Percentiles rank a stretch among this genome's conserved stretches.
Conservation (phyloP, 306 rosid genomes). For the Spatholobus suberectus region DNA sequence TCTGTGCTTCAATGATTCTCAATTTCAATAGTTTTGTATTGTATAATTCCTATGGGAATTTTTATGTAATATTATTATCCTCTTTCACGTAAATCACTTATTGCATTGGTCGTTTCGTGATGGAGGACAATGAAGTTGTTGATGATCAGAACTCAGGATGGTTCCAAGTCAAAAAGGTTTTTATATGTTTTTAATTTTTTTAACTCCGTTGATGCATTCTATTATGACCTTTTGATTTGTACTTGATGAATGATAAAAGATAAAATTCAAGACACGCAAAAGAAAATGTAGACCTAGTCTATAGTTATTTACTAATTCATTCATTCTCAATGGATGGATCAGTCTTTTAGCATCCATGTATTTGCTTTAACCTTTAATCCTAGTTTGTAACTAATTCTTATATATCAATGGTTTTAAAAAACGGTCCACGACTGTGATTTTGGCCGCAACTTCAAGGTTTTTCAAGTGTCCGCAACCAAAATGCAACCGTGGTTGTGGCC, state of each 20-base stretch:
- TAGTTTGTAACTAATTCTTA: slow-evolving; percentile 8
- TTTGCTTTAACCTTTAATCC: neutral
- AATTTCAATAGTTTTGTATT: neutral
- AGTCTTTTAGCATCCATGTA: neutral
- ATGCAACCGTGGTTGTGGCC: no score
- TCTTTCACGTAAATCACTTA: slow-evolving; percentile 16
- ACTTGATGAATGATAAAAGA: slow-evolving; percentile 15
- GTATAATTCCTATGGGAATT: slow-evolving; percentile 31
- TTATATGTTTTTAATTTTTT: neutral
- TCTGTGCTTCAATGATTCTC: slow-evolving; percentile 2
- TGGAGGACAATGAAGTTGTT: slow-evolving; percentile 67
- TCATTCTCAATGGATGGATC: slow-evolving; percentile 1
- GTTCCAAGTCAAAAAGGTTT: slow-evolving; percentile 96
- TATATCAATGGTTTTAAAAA: no score
- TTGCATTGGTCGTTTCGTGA: slow-evolving; percentile 53
- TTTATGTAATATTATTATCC: slow-evolving; percentile 17
- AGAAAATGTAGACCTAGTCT: slow-evolving; percentile 11
- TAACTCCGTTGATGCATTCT: neutral
- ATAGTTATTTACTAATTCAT: neutral
- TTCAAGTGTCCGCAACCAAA: no score
- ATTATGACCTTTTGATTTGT: neutral
- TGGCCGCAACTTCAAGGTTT: no score
- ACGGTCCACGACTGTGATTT: no score
- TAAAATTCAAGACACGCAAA: slow-evolving; percentile 18
- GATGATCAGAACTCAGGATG: slow-evolving; percentile 98